These are phyloP conservation scores for Amaranthus tricolor DNA, from an alignment of 179 eudicot genomes.

Conservation along the genomic window DNA sequence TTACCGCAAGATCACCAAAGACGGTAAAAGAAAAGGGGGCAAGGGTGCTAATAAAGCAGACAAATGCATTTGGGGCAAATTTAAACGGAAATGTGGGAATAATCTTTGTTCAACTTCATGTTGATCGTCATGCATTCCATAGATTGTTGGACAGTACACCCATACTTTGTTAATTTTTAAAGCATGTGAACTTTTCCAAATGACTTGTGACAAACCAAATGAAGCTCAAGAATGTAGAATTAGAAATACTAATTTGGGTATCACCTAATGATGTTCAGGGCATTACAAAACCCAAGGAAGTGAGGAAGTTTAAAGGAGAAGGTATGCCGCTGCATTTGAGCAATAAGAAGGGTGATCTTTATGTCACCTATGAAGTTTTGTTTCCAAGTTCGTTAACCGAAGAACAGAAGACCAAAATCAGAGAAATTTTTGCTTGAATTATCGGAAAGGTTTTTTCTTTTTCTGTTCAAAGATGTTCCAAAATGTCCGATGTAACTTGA, in stretches of 20 bases:
- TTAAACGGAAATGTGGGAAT: too few species aligned
- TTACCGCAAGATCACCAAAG: too few species aligned
- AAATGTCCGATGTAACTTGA: constrained; percentile 23
- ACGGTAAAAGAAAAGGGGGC: too few species aligned
- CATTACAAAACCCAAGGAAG: constrained; percentile 85
- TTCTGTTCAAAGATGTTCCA: background rate
- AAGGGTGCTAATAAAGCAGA: too few species aligned
- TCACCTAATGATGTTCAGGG: constrained; percentile 38
- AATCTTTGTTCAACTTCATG: too few species aligned
- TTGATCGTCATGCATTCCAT: too few species aligned
- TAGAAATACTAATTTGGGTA: background rate
- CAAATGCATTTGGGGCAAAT: too few species aligned
- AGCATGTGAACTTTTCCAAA: background rate
- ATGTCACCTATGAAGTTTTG: constrained; percentile 75
- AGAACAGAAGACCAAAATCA: constrained; percentile 81
- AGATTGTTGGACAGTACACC: too few species aligned
- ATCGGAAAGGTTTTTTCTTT: constrained; percentile 11
- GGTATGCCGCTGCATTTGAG: constrained; percentile 88
- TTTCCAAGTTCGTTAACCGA: constrained; percentile 87
- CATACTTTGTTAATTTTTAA: background rate
- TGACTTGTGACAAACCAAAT: background rate
- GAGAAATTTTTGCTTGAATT: constrained; percentile 57
- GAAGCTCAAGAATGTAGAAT: background rate
- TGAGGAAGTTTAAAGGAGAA: constrained; percentile 82
- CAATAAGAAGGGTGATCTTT: constrained; percentile 86